Conservation (phyloP, 768 basidiomycete genomes). For the Dictyophora rubrovolvata region DNA sequence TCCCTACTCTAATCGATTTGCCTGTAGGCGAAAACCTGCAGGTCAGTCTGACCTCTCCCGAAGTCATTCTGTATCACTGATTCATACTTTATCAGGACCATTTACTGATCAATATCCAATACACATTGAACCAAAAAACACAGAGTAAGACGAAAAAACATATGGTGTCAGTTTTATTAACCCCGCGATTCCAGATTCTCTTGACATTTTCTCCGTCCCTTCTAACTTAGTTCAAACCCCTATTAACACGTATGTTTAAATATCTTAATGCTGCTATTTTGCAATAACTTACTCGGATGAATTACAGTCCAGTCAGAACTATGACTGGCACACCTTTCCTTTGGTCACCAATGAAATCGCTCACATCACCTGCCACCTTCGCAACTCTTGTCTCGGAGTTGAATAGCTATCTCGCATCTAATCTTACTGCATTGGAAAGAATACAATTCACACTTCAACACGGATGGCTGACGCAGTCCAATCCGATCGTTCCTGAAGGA, state of each 20-base stretch:
- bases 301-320: not conserved
- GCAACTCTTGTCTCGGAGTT: not conserved
- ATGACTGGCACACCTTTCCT: not conserved
- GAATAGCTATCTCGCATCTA: not conserved
- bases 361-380: not conserved
- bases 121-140: not conserved
- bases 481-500: not conserved
- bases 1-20: conserved; percentile 47
- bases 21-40: conserved; percentile 47
- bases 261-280: not conserved
- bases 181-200: not conserved
- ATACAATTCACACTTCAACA: not conserved
- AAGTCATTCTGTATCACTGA: not conserved
- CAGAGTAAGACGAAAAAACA: not conserved
- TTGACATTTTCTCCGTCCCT: not conserved
- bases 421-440: not conserved
- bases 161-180: too few relatives aligned
- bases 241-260: not conserved
- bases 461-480: not conserved
- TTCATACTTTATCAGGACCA: not conserved
- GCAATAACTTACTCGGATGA: not conserved
- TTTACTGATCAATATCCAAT: not conserved
- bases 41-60: not conserved
- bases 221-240: not conserved
- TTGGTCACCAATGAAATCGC: not conserved